Evolutionary conservation across 2,329 filamentous ascomycete genomes (phyloP).

Genomic region (Coleophoma crateriformis): DNA sequence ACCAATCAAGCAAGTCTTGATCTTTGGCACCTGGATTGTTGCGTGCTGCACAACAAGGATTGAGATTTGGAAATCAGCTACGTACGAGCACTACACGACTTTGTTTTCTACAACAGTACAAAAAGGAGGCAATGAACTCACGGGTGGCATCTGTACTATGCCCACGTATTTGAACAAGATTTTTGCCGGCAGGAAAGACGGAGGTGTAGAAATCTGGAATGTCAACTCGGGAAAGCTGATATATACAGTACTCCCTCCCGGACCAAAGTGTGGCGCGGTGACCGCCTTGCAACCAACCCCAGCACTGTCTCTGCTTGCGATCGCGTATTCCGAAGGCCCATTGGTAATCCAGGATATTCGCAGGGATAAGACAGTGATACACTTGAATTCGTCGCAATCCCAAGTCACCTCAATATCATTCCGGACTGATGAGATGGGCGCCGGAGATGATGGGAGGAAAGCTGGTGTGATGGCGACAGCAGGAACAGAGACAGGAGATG

Average conservation of each 20-base stretch:
- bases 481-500: slow-evolving; percentile 72
- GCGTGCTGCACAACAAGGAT: slow-evolving; percentile 70
- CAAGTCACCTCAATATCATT: slow-evolving; percentile 78
- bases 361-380: slow-evolving; percentile 67
- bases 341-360: slow-evolving; percentile 78
- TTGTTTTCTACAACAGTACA: slow-evolving; percentile 52
- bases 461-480: slow-evolving; percentile 94
- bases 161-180: slow-evolving; percentile 96
- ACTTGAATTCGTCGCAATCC: slow-evolving; percentile 59
- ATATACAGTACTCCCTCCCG: slow-evolving; percentile 79
- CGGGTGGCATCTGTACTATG: slow-evolving; percentile 77
- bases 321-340: slow-evolving; percentile 77
- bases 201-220: slow-evolving; percentile 96
- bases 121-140: slow-evolving; percentile 62
- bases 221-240: slow-evolving; percentile 86
- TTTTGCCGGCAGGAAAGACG: slow-evolving; percentile 81
- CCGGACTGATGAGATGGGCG: slow-evolving; percentile 81
- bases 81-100: slow-evolving; percentile 85
- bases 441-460: slow-evolving; percentile 78
- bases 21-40: slow-evolving; percentile 90
- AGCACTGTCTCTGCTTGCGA: slow-evolving; percentile 77
- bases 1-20: slow-evolving; percentile 69
- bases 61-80: slow-evolving; percentile 83
- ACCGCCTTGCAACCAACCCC: slow-evolving; percentile 82
- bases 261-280: slow-evolving; percentile 69